Evolutionary conservation across 495 filamentous ascomycete species (phyloP), one percentile per base, ranked within the genome.

Genomic region (Jackrogersella minutella): DNA sequence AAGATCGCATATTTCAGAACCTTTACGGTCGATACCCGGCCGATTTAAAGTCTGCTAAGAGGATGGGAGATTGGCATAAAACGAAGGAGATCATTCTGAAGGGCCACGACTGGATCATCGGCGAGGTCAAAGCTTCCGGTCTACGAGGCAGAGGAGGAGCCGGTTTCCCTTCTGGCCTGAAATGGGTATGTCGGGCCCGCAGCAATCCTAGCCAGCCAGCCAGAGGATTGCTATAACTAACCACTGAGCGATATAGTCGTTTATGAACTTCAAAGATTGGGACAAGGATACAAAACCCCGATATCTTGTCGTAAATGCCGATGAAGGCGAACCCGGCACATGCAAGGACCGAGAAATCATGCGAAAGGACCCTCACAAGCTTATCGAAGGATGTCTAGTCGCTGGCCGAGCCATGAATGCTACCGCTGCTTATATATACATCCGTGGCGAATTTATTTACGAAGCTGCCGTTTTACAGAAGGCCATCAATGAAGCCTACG

Each of bases 191-290:
- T 74, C 13, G 36, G 40, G 47, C 36, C n/a, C 33, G 16, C n/a
- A 24, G 5, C 21, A 44, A 46, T 13, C 24, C 6, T 26, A 24
- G 21, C 19, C 0, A 22, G 1, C 22, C 13, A 30, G 28, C 17
- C 16, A 11, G 17, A 40, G 13, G 31, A 56, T 26, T 50, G 6
- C 36, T 47, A 70, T n/a, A n/a, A n/a, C 76, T 76, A 67, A 74
- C 44, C 49, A 58, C 58, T 44, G 8, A 46, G 7, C 67, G 44
- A 30, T 39, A 13, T 70, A 97, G 93, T 97, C 93, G 49, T 99
- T 99, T 84, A 99, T 99, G 95, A 99, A 98, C 82, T 92, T 93
- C 86, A 97, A 97, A 80, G 96, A 92, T 77, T 99, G 95, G 96
- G 93, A 98, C 71, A 97, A 97, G 83, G 96, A 97, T 75, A 93